These are phyloP conservation scores for Vigna mungo DNA, from an alignment of 306 rosid species.

Conservation along the genomic window DNA sequence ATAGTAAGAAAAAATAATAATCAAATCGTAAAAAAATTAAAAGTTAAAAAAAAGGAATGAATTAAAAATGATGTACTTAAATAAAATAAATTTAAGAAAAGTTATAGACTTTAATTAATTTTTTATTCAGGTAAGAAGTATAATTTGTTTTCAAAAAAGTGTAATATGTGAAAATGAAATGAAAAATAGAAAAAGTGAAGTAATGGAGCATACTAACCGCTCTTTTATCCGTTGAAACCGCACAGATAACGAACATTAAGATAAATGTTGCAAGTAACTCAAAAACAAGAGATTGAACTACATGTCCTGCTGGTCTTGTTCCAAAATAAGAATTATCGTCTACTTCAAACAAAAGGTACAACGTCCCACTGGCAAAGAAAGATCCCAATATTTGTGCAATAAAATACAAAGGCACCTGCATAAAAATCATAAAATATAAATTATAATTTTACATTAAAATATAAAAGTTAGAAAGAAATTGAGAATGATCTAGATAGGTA, in stretches of 20 bases:
- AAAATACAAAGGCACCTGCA: conserved; percentile 68
- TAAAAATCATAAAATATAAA: no score
- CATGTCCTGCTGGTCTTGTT: conserved; percentile 59
- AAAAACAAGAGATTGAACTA: conserved; percentile 54
- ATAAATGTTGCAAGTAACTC: conserved; percentile 66
- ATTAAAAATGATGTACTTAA: no score
- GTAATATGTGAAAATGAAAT: not conserved
- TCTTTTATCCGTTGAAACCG: conserved; percentile 75
- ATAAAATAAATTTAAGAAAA: no score
- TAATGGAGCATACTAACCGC: conserved; percentile 52
- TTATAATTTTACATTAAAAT: no score
- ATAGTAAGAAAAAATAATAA: no score
- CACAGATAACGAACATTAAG: conserved; percentile 77
- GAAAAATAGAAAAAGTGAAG: not conserved
- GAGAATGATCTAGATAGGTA: no score
- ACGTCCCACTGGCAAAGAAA: conserved; percentile 67
- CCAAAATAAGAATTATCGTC: conserved; percentile 52
- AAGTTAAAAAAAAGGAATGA: no score
- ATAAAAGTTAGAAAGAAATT: no score
- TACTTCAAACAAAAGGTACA: conserved; percentile 51
- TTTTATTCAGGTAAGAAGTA: no score
- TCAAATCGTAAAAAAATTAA: no score
- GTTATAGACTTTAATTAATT: no score
- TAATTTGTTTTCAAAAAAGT: not conserved
- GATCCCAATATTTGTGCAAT: conserved; percentile 61